phyloP scores from a whole-genome alignment of 2,329 filamentous ascomycete genomes.

The Monosporascus sp. region DNA sequence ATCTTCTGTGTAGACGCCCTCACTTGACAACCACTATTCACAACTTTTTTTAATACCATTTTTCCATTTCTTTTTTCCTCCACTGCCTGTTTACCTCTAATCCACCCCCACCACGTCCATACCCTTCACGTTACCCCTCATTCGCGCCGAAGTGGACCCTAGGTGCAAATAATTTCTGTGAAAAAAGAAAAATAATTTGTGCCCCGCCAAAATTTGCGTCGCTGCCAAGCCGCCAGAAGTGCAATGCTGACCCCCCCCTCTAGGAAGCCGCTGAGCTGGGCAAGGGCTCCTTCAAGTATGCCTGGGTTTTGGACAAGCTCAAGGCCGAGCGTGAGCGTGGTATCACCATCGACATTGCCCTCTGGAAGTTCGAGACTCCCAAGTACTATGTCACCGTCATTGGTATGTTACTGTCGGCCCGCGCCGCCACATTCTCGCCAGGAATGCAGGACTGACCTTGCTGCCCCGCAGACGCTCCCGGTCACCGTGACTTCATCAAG shows the following conservation, averaged over 20 bases:
- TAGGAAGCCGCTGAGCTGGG: constrained; percentile 98
- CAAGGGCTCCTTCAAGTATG: constrained; percentile 99
- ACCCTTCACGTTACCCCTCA: too few relatives aligned
- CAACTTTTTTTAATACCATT: neutral
- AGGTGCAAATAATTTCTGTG: too few relatives aligned
- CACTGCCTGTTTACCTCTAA: too few relatives aligned
- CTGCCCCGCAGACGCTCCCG: constrained; percentile 69
- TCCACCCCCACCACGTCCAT: neutral
- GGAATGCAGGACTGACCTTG: constrained; percentile 12
- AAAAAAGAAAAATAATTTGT: too few relatives aligned
- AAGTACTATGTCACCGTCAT: constrained; percentile 99
- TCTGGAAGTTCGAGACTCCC: constrained; percentile 99
- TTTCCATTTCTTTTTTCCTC: neutral
- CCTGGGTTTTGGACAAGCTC: constrained; percentile 99
- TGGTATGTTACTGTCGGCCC: constrained; percentile 49
- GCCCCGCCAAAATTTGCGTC: too few relatives aligned
- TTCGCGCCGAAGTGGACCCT: too few relatives aligned
- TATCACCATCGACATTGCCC: constrained; percentile 99
- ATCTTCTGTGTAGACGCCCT: too few relatives aligned
- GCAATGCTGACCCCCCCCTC: constrained; percentile 22
- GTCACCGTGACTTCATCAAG: constrained; percentile 99
- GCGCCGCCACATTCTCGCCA: constrained; percentile 3
- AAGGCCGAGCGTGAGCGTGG: constrained; percentile 99
- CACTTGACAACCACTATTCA: neutral
- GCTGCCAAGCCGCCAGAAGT: too few relatives aligned